Conservation (phyloP, 306 rosid genomes). For the Potentilla sterilis region DNA sequence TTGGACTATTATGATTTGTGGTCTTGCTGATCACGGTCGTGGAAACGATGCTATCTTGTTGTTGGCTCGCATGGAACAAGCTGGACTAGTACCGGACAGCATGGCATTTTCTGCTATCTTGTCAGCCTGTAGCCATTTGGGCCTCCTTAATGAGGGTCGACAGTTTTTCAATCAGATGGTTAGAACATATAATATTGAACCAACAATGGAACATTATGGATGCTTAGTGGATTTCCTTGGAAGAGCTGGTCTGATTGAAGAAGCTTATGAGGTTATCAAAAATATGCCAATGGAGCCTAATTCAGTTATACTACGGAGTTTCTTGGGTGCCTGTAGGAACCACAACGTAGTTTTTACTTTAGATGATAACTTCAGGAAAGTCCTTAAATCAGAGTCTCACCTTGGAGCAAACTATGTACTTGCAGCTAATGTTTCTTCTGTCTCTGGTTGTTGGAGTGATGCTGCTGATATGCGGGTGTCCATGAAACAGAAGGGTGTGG, state of each 20-base stretch:
- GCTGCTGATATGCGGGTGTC: slow-evolving; percentile 49
- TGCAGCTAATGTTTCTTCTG: slow-evolving; percentile 47
- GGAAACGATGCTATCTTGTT: slow-evolving; percentile 38
- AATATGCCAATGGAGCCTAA: slow-evolving; percentile 55
- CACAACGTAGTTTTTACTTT: slow-evolving; percentile 39
- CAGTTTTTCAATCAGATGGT: slow-evolving; percentile 55
- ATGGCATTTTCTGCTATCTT: slow-evolving; percentile 48
- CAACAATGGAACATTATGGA: slow-evolving; percentile 60
- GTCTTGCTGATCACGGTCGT: slow-evolving; percentile 53
- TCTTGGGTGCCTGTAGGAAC: slow-evolving; percentile 54
- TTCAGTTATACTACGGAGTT: slow-evolving; percentile 51
- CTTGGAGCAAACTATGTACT: slow-evolving; percentile 58
- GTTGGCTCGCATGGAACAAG: slow-evolving; percentile 42
- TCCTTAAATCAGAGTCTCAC: slow-evolving; percentile 49
- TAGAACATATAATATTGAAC: slow-evolving; percentile 42
- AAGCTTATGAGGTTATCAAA: slow-evolving; percentile 50
- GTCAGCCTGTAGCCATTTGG: slow-evolving; percentile 72
- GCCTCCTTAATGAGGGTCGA: slow-evolving; percentile 49
- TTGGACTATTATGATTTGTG: slow-evolving; percentile 66
- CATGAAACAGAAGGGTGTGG: slow-evolving; percentile 57
- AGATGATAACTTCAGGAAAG: slow-evolving; percentile 33
- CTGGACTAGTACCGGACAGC: slow-evolving; percentile 49
- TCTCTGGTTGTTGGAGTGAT: slow-evolving; percentile 44
- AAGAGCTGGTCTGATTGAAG: slow-evolving; percentile 57
- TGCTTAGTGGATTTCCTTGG: slow-evolving; percentile 67